Conservation (phyloP, 257 asterid genomes). For the Primulina eburnea region DNA sequence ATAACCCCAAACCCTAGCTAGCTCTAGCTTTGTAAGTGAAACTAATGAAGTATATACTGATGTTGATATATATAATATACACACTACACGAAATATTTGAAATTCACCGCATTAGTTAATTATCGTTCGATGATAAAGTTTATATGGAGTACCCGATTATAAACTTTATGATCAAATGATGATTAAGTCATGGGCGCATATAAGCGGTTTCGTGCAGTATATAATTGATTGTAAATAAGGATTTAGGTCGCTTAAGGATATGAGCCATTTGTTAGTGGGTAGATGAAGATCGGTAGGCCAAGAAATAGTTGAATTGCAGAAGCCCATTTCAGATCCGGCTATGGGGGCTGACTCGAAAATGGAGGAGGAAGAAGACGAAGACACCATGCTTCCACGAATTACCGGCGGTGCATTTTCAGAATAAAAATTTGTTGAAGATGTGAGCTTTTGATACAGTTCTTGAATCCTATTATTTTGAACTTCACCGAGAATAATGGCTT, state of each 20-base stretch:
- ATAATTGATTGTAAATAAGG: neutral
- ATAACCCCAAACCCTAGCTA: slow-evolving; percentile 36
- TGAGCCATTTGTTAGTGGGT: slow-evolving; percentile 54
- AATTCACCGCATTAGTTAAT: slow-evolving; percentile 1
- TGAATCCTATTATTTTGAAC: slow-evolving; percentile 47
- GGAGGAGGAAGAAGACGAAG: slow-evolving; percentile 36
- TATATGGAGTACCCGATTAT: neutral
- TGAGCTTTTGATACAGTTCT: slow-evolving; percentile 58
- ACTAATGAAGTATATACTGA: neutral
- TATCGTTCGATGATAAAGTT: neutral
- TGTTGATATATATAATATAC: no score
- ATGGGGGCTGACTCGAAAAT: slow-evolving; percentile 70
- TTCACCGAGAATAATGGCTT: slow-evolving; percentile 37
- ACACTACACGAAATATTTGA: neutral
- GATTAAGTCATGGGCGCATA: neutral
- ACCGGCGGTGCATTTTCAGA: slow-evolving; percentile 42
- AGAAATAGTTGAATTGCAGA: slow-evolving; percentile 45
- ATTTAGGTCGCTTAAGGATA: slow-evolving; percentile 31
- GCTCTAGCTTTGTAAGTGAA: slow-evolving; percentile 18
- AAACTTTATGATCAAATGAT: neutral
- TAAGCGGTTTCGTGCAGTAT: neutral
- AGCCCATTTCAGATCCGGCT: slow-evolving; percentile 46
- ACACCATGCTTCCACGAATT: slow-evolving; percentile 34
- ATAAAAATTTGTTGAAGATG: slow-evolving; percentile 38
- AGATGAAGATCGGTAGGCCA: slow-evolving; percentile 49